phyloP scores from a whole-genome alignment of 306 rosid species.

The Prunus mongolica region DNA sequence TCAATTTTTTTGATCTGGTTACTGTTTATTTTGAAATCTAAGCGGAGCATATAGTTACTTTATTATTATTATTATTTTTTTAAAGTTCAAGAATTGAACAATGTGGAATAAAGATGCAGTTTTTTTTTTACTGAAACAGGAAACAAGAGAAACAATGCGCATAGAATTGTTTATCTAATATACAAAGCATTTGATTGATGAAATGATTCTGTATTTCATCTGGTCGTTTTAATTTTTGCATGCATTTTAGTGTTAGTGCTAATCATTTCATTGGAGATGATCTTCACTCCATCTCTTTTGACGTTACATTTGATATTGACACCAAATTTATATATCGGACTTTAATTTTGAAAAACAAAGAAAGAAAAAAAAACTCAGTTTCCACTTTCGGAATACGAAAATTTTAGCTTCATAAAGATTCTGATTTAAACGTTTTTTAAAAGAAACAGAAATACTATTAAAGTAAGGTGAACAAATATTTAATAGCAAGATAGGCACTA shows the following conservation, averaged over 20 bases:
- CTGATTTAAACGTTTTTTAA: background rate
- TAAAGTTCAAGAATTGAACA: background rate
- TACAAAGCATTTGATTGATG: background rate
- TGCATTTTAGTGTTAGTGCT: background rate
- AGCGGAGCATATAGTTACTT: background rate
- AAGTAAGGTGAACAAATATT: background rate
- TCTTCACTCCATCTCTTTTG: no score
- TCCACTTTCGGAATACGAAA: no score
- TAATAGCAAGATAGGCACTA: background rate
- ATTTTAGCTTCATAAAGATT: background rate
- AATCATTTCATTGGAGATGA: background rate
- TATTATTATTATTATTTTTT: no score
- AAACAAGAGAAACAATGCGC: background rate
- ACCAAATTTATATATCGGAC: background rate
- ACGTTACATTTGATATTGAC: background rate
- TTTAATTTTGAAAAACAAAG: no score
- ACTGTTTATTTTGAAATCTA: background rate
- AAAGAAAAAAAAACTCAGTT: background rate
- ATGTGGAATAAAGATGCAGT: background rate
- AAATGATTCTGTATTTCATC: background rate
- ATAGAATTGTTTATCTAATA: background rate
- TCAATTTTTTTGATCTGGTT: background rate
- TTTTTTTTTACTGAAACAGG: no score
- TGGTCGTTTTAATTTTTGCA: background rate
- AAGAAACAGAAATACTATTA: background rate